Conservation (phyloP, 1,284 basidiomycete genomes). For the Laetiporus sulphureus region DNA sequence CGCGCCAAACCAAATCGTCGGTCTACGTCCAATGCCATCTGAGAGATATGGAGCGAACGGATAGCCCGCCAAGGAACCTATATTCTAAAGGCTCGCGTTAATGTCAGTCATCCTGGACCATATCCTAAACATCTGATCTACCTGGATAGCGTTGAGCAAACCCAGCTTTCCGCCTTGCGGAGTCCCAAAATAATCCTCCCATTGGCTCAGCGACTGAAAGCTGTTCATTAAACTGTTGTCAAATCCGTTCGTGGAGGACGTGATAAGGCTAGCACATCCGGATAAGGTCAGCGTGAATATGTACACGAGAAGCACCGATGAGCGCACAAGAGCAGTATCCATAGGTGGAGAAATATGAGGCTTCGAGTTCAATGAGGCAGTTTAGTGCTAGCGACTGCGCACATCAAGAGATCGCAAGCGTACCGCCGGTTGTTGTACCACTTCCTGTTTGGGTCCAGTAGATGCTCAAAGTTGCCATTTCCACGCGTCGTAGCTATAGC, state of each 20-base stretch:
- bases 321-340: constrained; percentile 63
- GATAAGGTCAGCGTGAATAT: no score
- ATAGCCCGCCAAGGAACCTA: constrained; percentile 57
- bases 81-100: constrained; percentile 48
- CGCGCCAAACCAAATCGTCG: constrained; percentile 58
- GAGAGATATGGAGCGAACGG: constrained; percentile 67
- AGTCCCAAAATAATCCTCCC: constrained; percentile 49
- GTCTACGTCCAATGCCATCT: constrained; percentile 60
- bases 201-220: constrained; percentile 57
- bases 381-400: background rate
- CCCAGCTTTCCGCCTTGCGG: constrained; percentile 56
- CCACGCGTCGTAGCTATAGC: constrained; percentile 25
- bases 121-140: constrained; percentile 43
- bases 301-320: no score
- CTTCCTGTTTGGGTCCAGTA: constrained; percentile 57
- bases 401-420: constrained; percentile 13
- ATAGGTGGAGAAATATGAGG: constrained; percentile 55
- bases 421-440: constrained; percentile 72
- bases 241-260: constrained; percentile 71
- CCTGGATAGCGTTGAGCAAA: constrained; percentile 73
- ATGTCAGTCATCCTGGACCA: no score
- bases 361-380: constrained; percentile 29
- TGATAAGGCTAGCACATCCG: constrained; percentile 65
- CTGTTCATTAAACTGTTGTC: constrained; percentile 78
- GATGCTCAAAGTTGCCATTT: constrained; percentile 39